A percentile compares a stretch with the other conserved stretches of the same genome.
Conservation (phyloP, 768 basidiomycete genomes). For the Xanthoconium stramineum region DNA sequence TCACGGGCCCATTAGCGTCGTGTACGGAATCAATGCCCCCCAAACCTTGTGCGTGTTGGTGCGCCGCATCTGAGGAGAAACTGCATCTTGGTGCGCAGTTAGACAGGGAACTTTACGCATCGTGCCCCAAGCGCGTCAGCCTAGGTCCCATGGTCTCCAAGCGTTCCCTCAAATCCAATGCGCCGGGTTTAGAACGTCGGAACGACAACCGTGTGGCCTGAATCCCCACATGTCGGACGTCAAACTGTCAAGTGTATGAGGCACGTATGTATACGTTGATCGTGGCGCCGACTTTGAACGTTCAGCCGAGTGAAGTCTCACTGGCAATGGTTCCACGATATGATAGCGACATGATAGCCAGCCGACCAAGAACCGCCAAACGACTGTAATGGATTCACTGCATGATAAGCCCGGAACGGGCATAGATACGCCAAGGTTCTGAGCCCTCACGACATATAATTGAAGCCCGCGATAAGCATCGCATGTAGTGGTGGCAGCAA, state of each 20-base stretch:
- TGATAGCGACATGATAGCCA: background rate
- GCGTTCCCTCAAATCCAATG: background rate
- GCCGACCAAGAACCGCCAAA: background rate
- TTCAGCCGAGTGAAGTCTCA: background rate
- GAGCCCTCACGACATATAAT: conserved; percentile 4
- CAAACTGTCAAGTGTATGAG: background rate
- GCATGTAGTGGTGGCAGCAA: background rate
- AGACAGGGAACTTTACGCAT: conserved; percentile 9
- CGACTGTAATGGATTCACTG: background rate
- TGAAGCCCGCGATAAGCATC: conserved; percentile 5
- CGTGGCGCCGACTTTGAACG: background rate
- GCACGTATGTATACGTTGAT: background rate
- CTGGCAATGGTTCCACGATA: background rate
- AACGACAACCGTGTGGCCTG: conserved; percentile 1
- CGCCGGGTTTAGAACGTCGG: conserved; percentile 3
- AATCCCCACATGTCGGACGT: background rate
- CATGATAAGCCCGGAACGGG: conserved; percentile 4
- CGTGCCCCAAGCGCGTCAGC: conserved; percentile 6
- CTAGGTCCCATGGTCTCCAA: background rate
- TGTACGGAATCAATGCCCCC: conserved; percentile 17
- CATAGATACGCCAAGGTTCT: conserved; percentile 8
- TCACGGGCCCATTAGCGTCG: background rate
- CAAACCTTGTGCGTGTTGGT: background rate
- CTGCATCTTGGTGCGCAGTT: conserved; percentile 5
- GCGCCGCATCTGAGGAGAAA: background rate